Percentiles rank a stretch among this genome's conserved stretches.
These are phyloP conservation scores for Fraxinus sp. DNA, from an alignment of 305 asterid genomes.

Conservation along the genomic window DNA sequence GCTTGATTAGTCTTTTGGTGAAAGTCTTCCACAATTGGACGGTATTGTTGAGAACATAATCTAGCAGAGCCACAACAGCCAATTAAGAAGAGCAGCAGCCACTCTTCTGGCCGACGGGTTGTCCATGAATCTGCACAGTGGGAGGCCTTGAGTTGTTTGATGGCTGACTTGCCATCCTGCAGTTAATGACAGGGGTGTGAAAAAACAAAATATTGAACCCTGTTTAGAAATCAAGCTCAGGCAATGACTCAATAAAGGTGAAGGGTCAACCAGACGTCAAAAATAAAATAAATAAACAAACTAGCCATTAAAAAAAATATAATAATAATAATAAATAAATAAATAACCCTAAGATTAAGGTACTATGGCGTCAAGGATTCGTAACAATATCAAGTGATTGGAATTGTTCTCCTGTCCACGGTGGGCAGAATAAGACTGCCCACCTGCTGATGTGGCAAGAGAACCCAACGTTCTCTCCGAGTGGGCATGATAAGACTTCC, in stretches of 20 bases:
- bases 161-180: conserved; percentile 86
- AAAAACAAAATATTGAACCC: background rate
- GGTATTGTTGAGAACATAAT: background rate
- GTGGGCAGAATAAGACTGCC: no score
- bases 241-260: background rate
- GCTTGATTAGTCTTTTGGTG: background rate
- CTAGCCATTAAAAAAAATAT: background rate
- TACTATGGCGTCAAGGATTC: background rate
- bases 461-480: no score
- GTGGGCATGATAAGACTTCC: no score
- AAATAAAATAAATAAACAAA: background rate
- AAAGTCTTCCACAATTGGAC: conserved; percentile 2
- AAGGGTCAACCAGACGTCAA: background rate
- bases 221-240: background rate
- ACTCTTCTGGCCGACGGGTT: conserved; percentile 63
- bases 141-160: conserved; percentile 63
- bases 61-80: background rate
- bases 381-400: background rate
- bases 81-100: conserved; percentile 73
- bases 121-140: conserved; percentile 71
- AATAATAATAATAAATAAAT: no score
- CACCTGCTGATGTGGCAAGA: no score
- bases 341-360: background rate
- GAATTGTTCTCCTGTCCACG: no score
- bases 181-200: background rate